A percentile compares a stretch with the other conserved stretches of the same genome.
Evolutionary conservation across 176 grass and related monocot species (phyloP).

Genomic region (Aegilops longissima): DNA sequence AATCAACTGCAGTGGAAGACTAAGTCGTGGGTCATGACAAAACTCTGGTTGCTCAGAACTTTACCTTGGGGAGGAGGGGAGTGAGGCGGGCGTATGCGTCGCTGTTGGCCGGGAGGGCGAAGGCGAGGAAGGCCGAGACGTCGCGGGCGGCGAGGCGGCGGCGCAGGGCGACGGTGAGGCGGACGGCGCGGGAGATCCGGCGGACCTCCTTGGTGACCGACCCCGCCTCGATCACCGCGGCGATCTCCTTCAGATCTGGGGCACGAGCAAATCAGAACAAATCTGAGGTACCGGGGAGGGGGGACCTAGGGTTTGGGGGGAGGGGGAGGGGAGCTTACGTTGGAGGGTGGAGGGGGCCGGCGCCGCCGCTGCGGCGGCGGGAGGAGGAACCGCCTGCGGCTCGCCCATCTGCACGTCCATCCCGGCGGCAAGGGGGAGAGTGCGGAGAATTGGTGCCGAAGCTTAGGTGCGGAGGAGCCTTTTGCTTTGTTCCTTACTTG

Average conservation of each 20-base stretch:
- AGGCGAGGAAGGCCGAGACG: constrained; percentile 61
- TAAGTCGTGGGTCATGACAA: background rate
- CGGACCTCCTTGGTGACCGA: constrained; percentile 73
- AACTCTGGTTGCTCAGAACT: background rate
- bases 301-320: constrained; percentile 35
- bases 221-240: constrained; percentile 64
- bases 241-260: constrained; percentile 92
- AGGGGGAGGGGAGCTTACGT: constrained; percentile 10
- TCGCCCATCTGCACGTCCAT: constrained; percentile 49
- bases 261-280: background rate
- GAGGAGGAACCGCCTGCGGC: background rate
- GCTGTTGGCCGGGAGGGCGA: constrained; percentile 43
- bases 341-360: constrained; percentile 13
- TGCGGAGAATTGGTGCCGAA: background rate
- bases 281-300: background rate
- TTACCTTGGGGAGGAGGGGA: constrained; percentile 62
- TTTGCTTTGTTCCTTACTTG: constrained; percentile 8
- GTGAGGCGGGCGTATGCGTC: constrained; percentile 55
- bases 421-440: constrained; percentile 12
- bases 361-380: background rate
- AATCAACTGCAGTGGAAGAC: background rate
- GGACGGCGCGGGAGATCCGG: constrained; percentile 70
- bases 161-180: constrained; percentile 68
- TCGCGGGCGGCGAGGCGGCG: constrained; percentile 54
- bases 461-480: background rate